Percentiles rank a stretch among this genome's conserved stretches.
phyloP scores from a whole-genome alignment of 345 rosid species.

The Pistacia integerrima region DNA sequence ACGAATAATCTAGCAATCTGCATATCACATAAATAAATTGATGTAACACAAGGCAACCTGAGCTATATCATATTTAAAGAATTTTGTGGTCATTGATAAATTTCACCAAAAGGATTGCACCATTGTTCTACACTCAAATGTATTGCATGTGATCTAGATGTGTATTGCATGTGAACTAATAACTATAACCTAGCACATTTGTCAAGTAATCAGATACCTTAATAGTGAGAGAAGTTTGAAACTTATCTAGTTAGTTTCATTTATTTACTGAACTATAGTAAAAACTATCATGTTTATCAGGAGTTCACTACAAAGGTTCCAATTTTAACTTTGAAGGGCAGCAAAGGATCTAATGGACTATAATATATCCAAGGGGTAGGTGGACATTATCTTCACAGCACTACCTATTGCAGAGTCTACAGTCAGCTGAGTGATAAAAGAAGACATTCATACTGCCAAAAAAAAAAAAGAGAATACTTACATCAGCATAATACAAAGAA shows the following conservation, averaged over 20 bases:
- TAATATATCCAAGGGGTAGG: background rate
- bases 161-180: background rate
- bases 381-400: background rate
- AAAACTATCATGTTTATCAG: slow-evolving; percentile 12
- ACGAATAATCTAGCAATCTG: slow-evolving; percentile 83
- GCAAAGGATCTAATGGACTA: background rate
- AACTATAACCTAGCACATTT: background rate
- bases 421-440: background rate
- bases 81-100: background rate
- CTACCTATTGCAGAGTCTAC: background rate
- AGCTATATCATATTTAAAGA: background rate
- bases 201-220: background rate
- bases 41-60: background rate
- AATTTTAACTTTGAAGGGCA: background rate
- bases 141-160: background rate
- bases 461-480: slow-evolving; percentile 40
- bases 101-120: background rate
- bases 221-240: background rate
- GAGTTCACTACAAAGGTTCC: background rate
- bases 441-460: background rate
- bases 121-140: background rate
- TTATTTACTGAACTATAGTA: background rate
- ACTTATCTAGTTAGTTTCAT: slow-evolving; percentile 1
- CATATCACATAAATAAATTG: slow-evolving; percentile 11
- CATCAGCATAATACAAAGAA: slow-evolving; percentile 83